Conservation (phyloP, 1,139 yeast genomes). For the Pichia kudriavzevii region DNA sequence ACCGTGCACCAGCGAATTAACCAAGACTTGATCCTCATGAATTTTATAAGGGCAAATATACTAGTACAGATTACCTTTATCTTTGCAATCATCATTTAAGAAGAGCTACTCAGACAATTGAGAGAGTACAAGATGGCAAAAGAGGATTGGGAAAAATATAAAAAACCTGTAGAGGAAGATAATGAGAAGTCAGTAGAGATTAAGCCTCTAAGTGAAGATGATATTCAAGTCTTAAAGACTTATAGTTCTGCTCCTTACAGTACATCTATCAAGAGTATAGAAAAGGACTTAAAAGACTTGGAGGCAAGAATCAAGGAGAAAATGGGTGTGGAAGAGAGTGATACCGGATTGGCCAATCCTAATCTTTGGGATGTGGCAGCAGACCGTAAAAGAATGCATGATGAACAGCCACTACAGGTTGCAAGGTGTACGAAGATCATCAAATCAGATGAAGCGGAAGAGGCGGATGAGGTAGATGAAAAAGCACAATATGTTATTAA, state of each 20-base stretch:
- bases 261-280: constrained; percentile 66
- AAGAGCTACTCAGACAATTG: too few species aligned
- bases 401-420: constrained; percentile 94
- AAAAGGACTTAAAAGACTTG: constrained; percentile 74
- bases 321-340: constrained; percentile 89
- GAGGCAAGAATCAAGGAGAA: constrained; percentile 87
- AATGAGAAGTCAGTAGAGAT: constrained; percentile 58
- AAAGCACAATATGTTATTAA: constrained; percentile 91
- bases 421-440: constrained; percentile 98
- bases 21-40: too few species aligned
- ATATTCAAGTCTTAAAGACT: constrained; percentile 91
- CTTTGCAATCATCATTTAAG: too few species aligned
- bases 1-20: too few species aligned
- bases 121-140: constrained; percentile 49
- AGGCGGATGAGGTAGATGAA: constrained; percentile 47
- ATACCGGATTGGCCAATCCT: constrained; percentile 92
- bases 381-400: constrained; percentile 86
- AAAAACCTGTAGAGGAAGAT: constrained; percentile 67
- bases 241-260: constrained; percentile 98
- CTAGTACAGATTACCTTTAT: too few species aligned
- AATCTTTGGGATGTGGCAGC: constrained; percentile 97
- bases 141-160: constrained; percentile 96
- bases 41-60: too few species aligned
- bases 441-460: constrained; percentile 36
- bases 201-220: constrained; percentile 88